phyloP scores from a whole-genome alignment of 805 yeast species.

The Metschnikowia chrysomelidarum region DNA sequence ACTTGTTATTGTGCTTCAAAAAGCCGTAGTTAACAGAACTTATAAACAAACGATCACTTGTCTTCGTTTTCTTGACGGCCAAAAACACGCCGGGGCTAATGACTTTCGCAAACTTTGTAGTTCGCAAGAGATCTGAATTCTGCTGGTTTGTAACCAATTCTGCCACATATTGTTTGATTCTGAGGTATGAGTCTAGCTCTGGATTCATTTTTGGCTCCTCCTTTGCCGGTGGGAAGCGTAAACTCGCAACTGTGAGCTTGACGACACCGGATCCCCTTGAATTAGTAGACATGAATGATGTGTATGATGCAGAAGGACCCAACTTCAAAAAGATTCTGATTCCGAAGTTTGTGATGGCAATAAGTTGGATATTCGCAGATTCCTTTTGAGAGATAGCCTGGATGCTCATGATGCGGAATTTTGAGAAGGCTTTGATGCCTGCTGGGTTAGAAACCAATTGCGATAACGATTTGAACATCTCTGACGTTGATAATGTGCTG shows the following conservation, averaged over 20 bases:
- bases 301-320: slow-evolving; percentile 35
- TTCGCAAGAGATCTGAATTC: slow-evolving; percentile 55
- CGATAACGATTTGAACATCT: slow-evolving; percentile 48
- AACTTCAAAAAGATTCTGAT: slow-evolving; percentile 65
- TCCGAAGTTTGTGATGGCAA: slow-evolving; percentile 82
- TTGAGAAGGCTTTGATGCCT: slow-evolving; percentile 46
- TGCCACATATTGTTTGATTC: slow-evolving; percentile 39
- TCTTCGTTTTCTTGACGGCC: slow-evolving; percentile 52
- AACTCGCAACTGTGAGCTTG: slow-evolving; percentile 41
- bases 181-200: slow-evolving; percentile 41
- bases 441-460: slow-evolving; percentile 56
- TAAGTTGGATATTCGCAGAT: slow-evolving; percentile 65
- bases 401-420: slow-evolving; percentile 59
- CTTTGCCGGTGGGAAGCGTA: slow-evolving; percentile 65
- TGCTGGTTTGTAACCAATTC: slow-evolving; percentile 41
- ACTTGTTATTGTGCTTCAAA: slow-evolving; percentile 65
- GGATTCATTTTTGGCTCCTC: slow-evolving; percentile 40
- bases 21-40: slow-evolving; percentile 85
- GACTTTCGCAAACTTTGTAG: slow-evolving; percentile 57
- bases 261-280: slow-evolving; percentile 26
- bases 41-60: slow-evolving; percentile 56
- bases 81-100: slow-evolving; percentile 86
- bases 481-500: slow-evolving; percentile 42
- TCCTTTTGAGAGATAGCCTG: slow-evolving; percentile 62
- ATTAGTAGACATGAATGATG: slow-evolving; percentile 25